These are phyloP conservation scores for Fraxinus baroniana DNA, from an alignment of 305 asterid genomes.

Conservation along the genomic window DNA sequence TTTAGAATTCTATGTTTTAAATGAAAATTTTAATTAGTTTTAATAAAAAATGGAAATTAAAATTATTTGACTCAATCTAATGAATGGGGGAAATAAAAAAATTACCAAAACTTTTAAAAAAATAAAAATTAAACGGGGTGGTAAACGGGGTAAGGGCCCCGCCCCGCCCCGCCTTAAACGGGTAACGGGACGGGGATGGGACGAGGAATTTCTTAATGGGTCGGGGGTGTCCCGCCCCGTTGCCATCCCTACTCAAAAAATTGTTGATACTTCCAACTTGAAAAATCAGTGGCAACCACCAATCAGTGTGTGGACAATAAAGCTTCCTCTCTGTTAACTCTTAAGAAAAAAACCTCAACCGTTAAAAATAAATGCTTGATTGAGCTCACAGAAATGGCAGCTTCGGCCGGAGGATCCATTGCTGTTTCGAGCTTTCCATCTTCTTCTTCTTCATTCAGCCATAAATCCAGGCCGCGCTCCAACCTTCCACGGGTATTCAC, in stretches of 20 bases:
- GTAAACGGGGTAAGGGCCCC: too few relatives aligned
- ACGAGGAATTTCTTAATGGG: too few relatives aligned
- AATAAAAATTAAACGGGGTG: too few relatives aligned
- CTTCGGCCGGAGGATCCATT: conserved; percentile 40
- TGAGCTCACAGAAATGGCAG: conserved; percentile 30
- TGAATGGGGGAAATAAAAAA: too few relatives aligned
- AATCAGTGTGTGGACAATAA: conserved; percentile 35
- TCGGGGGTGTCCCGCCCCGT: too few relatives aligned
- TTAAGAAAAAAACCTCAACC: conserved; percentile 11
- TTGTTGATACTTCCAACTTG: conserved; percentile 9
- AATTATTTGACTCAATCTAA: too few relatives aligned
- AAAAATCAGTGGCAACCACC: conserved; percentile 42
- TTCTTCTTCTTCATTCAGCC: conserved; percentile 28
- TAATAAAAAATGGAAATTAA: too few relatives aligned
- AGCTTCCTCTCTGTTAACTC: conserved; percentile 33
- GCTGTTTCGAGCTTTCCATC: conserved; percentile 39
- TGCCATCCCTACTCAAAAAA: background rate
- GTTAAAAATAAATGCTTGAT: conserved; percentile 14
- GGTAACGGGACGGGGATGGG: too few relatives aligned
- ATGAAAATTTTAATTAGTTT: too few relatives aligned
- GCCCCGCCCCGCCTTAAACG: too few relatives aligned
- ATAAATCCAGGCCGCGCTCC: conserved; percentile 31
- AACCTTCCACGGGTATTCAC: conserved; percentile 28
- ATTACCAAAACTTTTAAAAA: too few relatives aligned
- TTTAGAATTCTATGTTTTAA: too few relatives aligned